Conservation (phyloP, 768 basidiomycete genomes). For the Psilocybe azurescens region DNA sequence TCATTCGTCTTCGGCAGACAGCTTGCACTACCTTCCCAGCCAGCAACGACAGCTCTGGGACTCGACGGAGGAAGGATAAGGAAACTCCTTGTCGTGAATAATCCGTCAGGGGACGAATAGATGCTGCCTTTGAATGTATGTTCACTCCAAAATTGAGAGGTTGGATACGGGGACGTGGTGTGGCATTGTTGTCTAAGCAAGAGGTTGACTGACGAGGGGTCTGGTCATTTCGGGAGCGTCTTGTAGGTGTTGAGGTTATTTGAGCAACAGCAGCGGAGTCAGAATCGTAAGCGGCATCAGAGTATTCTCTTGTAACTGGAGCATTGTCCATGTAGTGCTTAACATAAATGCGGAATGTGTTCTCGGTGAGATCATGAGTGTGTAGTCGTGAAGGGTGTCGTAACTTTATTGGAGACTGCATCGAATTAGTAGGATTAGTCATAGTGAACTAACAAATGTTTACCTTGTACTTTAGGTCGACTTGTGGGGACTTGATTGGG, state of each 20-base stretch:
- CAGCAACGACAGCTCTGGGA: conserved; percentile 71
- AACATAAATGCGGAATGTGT: conserved; percentile 76
- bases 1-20: conserved; percentile 58
- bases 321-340: conserved; percentile 81
- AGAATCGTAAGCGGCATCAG: conserved; percentile 22
- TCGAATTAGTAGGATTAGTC: conserved; percentile 14
- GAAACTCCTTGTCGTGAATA: conserved; percentile 57
- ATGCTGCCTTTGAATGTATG: background rate
- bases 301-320: conserved; percentile 20
- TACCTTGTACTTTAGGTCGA: conserved; percentile 13
- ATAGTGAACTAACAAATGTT: conserved; percentile 18
- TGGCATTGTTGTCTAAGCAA: conserved; percentile 15
- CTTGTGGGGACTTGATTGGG: conserved; percentile 18
- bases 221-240: conserved; percentile 24
- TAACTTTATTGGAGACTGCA: conserved; percentile 50
- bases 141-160: conserved; percentile 6
- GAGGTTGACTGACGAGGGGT: conserved; percentile 18
- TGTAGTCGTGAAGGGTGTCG: conserved; percentile 78
- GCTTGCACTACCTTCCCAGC: conserved; percentile 69
- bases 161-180: conserved; percentile 15
- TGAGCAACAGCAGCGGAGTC: conserved; percentile 13
- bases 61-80: conserved; percentile 75
- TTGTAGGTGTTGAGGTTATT: conserved; percentile 42
- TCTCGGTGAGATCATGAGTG: conserved; percentile 68
- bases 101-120: background rate